Base-by-base conservation (phyloP, 805 yeast species). In the Sugiyamaella americana region DNA sequence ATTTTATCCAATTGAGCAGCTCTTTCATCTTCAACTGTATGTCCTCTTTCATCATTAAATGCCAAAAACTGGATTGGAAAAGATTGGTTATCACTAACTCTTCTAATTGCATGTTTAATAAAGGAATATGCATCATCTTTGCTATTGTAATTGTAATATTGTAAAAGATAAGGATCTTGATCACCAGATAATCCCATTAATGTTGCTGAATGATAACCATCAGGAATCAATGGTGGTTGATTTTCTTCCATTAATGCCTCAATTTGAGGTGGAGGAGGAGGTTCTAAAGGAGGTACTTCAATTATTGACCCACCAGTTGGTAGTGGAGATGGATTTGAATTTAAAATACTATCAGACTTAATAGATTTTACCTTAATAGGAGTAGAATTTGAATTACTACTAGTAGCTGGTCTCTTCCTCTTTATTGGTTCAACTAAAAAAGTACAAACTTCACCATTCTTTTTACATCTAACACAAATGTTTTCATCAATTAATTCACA, bases 121-220 rank as follows among this genome's bases (percentile, higher is more conserved):
- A 64, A 63, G 19, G 56, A 42, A 8, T 50, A 42, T 20, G 48
- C 34, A 22, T 50, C 52, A 20, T 54, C 52, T 5, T 50, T 48
- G 11, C 48, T 52, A 24, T 53, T 55, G 40, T 51, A 53, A 6
- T 55, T 54, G 50, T 56, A 58, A 47, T 50, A 55, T 38, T 50
- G 56, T 19, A 58, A 44, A 38, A 63, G 46, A 32, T 53, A 58
- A 2, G 68, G 68, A 46, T 64, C 67, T 36, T 59, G 63, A 21
- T 61, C 67, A 17, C 62, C 56, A 13, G 62, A 54, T 5, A 55
- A 49, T 13, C 68, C 68, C 40, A 63, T 47, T 34, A 58, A 49
- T 10, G 58, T 56, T 0, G 56, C 60, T 2, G 54, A 45, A n/a
- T 53, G 57, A 40, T 52, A 58, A 4, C 51, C 58, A 1, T 43